phyloP scores from a whole-genome alignment of 2,329 filamentous ascomycete species.

The Diplodia intermedia region DNA sequence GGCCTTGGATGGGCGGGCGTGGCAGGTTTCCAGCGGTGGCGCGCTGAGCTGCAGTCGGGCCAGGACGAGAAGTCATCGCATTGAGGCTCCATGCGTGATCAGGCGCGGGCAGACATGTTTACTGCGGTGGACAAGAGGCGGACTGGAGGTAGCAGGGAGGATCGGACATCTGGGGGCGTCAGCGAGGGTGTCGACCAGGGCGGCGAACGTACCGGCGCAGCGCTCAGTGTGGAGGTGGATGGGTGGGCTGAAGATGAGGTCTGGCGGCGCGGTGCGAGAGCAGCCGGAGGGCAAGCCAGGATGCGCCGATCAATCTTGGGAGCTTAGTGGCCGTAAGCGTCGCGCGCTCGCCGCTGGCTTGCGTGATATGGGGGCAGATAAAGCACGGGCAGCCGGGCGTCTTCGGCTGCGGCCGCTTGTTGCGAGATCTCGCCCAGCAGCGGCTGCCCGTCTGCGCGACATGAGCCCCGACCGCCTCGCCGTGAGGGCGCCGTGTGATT shows the following conservation, averaged over 20 bases:
- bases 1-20: slow-evolving; percentile 41
- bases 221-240: neutral
- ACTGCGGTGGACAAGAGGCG: slow-evolving; percentile 17
- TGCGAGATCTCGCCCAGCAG: slow-evolving; percentile 21
- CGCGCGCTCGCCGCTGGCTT: slow-evolving; percentile 27
- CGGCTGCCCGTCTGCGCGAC: slow-evolving; percentile 9
- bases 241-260: slow-evolving; percentile 23
- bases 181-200: slow-evolving; percentile 7
- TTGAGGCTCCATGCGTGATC: slow-evolving; percentile 50
- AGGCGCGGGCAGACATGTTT: slow-evolving; percentile 37
- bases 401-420: slow-evolving; percentile 21
- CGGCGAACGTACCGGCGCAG: slow-evolving; percentile 24
- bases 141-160: slow-evolving; percentile 29
- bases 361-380: slow-evolving; percentile 27
- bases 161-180: slow-evolving; percentile 32
- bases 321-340: slow-evolving; percentile 30
- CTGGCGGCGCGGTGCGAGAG: slow-evolving; percentile 18
- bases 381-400: slow-evolving; percentile 22
- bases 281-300: slow-evolving; percentile 22
- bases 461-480: slow-evolving; percentile 22
- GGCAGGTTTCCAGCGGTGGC: slow-evolving; percentile 44
- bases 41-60: slow-evolving; percentile 48
- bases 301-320: slow-evolving; percentile 24
- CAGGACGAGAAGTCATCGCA: slow-evolving; percentile 55
- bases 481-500: neutral